A percentile compares a stretch with the other conserved stretches of the same genome.
Evolutionary conservation across 148 eudicot genomes (phyloP).

Genomic region (Drosera capensis): DNA sequence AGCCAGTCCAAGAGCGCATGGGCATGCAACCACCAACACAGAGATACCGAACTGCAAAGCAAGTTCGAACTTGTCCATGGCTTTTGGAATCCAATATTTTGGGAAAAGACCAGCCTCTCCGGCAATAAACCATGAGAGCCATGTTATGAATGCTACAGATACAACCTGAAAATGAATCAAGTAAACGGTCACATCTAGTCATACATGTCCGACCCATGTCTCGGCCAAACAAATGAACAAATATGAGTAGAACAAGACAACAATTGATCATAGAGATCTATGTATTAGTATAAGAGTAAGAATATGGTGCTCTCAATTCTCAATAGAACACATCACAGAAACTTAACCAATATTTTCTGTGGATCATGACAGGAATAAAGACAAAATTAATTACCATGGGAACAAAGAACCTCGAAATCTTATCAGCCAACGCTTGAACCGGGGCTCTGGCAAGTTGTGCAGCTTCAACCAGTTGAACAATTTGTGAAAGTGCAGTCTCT

Average conservation of each 20-base stretch:
- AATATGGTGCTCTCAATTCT: no score
- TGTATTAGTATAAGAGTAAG: no score
- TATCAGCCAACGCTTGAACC: conserved; percentile 94
- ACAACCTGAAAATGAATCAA: conserved; percentile 44
- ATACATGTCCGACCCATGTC: not conserved
- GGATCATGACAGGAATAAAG: not conserved
- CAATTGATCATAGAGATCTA: not conserved
- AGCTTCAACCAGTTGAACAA: conserved; percentile 92
- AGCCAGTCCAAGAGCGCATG: conserved; percentile 95
- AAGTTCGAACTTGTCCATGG: conserved; percentile 92
- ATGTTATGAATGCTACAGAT: conserved; percentile 58
- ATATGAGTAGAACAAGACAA: not conserved
- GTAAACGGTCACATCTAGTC: not conserved
- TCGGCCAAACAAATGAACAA: not conserved
- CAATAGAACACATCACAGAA: not conserved
- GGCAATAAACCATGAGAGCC: conserved; percentile 71
- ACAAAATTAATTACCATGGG: conserved; percentile 53
- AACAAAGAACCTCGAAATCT: conserved; percentile 77
- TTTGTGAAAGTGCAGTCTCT: conserved; percentile 92
- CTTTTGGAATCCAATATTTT: conserved; percentile 60
- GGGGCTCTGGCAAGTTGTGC: conserved; percentile 99
- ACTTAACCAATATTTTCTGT: no score
- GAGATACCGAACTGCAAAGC: conserved; percentile 94
- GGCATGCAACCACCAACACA: conserved; percentile 93
- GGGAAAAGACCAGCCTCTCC: conserved; percentile 76